Base-by-base conservation (phyloP, 2,329 filamentous ascomycete genomes). In the Sporothrix humicola region DNA sequence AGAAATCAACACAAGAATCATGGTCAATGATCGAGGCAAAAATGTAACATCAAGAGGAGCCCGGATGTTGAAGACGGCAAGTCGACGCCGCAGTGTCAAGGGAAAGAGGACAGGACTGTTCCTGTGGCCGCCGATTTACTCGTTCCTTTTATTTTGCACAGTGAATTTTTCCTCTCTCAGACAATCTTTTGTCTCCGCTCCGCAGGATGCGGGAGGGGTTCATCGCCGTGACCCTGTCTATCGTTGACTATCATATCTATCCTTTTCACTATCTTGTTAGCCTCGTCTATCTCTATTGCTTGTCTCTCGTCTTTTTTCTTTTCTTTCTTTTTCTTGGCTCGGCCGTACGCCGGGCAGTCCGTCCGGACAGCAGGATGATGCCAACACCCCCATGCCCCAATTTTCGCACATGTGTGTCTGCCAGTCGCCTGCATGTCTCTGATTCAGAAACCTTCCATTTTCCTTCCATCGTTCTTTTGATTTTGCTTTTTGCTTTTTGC, bases 381-480 rank as follows among this genome's bases (percentile, higher is more conserved):
- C 37, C 59, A 63, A 63, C 61, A 48, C 37, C 59, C 59, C 59
- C 59, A 46, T 63, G 59, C 59, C 37, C 37, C 58, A 61, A 15
- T 17, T 52, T 10, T 10, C 48, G 46, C 23, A 13, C 42, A 6
- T 37, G 31, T 26, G 23, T 26, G 23, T 26, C 23, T 26, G 23
- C 23, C 23, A 26, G 23, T 26, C 23, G 23, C 58, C 58, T 63
- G 58, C n/a, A 23, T 15, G 61, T 46, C 61, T 26, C 46, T 17
- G 56, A 37, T n/a, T n/a, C 26, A 17, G 12, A 37, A 37, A 13
- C 17, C 23, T 48, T 46, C 17, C 15, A n/a, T 44, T 23, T 65
- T 46, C 13, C 61, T 65, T 23, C 31, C 12, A 42, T 10, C n/a
- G 7, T 44, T 37, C 37, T 23, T 20, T 6, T 59, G 37, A 9